These are phyloP conservation scores for Lophiostoma macrostomum DNA, from an alignment of 495 filamentous ascomycete genomes.

Conservation along the genomic window DNA sequence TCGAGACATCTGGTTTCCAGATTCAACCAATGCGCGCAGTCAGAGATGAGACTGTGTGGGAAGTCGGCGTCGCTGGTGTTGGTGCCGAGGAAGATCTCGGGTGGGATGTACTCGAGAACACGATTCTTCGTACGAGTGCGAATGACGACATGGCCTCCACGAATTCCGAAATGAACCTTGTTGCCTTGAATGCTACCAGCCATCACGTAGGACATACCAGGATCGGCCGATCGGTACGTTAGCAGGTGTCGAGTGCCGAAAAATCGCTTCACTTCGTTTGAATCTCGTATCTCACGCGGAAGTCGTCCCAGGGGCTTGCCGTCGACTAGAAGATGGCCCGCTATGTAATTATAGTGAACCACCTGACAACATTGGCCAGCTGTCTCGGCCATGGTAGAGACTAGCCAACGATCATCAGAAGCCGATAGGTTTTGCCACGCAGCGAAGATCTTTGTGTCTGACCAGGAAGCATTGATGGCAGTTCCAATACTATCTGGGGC, in stretches of 20 bases:
- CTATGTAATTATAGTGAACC: conserved; percentile 46
- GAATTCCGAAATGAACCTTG: neutral
- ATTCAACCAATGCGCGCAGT: conserved; percentile 35
- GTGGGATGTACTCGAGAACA: neutral
- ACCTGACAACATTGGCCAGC: conserved; percentile 33
- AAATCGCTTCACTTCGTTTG: conserved; percentile 42
- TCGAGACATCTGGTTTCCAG: conserved; percentile 24
- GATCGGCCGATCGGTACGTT: conserved; percentile 46
- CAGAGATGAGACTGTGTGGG: conserved; percentile 27
- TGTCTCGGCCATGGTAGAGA: conserved; percentile 20
- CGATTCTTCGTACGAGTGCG: neutral
- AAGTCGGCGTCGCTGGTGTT: conserved; percentile 30
- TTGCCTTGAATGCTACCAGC: conserved; percentile 22
- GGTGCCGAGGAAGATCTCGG: conserved; percentile 33
- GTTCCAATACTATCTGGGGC: neutral
- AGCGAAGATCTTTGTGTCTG: conserved; percentile 4
- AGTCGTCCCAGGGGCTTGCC: conserved; percentile 49
- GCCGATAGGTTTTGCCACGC: conserved; percentile 29
- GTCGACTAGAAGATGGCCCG: conserved; percentile 50
- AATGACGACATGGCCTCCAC: neutral
- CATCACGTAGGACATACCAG: conserved; percentile 48
- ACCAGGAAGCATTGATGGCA: conserved; percentile 16
- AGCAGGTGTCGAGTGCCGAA: conserved; percentile 49
- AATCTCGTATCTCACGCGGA: conserved; percentile 43
- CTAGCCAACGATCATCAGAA: conserved; percentile 41